These are phyloP conservation scores for Hypocrella siamensis DNA, from an alignment of 2,329 filamentous ascomycete genomes.

Conservation along the genomic window DNA sequence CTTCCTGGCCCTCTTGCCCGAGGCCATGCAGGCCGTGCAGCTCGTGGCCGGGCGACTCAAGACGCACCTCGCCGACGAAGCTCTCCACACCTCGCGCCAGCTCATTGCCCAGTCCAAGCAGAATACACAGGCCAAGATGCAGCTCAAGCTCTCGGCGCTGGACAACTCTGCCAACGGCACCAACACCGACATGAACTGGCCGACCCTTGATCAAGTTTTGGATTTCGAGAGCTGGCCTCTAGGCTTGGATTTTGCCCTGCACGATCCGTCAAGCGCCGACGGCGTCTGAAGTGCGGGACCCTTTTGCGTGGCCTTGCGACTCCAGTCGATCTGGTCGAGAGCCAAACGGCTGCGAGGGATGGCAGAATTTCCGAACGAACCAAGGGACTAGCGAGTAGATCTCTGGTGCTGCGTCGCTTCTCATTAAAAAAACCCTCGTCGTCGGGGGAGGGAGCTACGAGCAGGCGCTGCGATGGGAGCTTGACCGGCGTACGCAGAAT, in stretches of 20 bases:
- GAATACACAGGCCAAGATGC: neutral
- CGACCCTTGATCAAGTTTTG: neutral
- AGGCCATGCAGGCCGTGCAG: conserved; percentile 3
- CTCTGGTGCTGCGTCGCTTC: too few relatives aligned
- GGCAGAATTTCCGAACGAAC: too few relatives aligned
- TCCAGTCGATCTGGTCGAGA: too few relatives aligned
- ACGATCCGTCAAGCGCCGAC: too few relatives aligned
- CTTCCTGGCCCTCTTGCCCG: conserved; percentile 3
- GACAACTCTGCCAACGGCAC: neutral
- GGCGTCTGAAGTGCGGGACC: too few relatives aligned
- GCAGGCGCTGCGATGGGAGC: too few relatives aligned
- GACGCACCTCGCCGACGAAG: conserved; percentile 6
- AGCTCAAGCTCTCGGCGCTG: neutral
- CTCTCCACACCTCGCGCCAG: conserved; percentile 4
- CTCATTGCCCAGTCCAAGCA: neutral
- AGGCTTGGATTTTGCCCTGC: neutral
- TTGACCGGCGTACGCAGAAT: too few relatives aligned
- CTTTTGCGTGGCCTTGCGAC: too few relatives aligned
- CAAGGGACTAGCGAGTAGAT: too few relatives aligned
- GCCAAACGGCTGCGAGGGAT: too few relatives aligned
- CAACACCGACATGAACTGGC: neutral
- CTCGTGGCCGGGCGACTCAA: conserved; percentile 2
- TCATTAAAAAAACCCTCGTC: too few relatives aligned
- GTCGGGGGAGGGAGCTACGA: too few relatives aligned
- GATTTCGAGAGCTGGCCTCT: neutral